Evolutionary conservation across 1,284 basidiomycete species (phyloP).

Genomic region (Mycena sp.): DNA sequence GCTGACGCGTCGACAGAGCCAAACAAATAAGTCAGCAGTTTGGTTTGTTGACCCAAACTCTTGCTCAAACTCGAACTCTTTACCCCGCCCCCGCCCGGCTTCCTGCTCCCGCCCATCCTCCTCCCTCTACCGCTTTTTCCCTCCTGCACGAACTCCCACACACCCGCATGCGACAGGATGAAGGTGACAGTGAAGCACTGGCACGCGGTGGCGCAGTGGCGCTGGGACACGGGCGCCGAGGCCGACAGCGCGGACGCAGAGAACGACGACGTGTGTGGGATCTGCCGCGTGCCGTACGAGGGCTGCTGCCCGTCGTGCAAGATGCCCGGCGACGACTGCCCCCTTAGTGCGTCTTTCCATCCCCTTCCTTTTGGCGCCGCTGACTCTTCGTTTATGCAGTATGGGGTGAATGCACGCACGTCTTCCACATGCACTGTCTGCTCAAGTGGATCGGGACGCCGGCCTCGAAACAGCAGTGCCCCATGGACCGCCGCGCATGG

Average conservation of each 20-base stretch:
- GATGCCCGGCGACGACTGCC: constrained; percentile 96
- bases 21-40: too few species aligned
- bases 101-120: too few species aligned
- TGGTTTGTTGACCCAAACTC: not conserved
- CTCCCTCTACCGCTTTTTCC: too few species aligned
- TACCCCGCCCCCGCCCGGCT: too few species aligned
- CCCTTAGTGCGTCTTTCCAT: constrained; percentile 74
- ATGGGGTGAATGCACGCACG: constrained; percentile 95
- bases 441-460: constrained; percentile 93
- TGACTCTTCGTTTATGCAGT: constrained; percentile 58
- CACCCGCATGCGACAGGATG: constrained; percentile 69
- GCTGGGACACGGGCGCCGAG: constrained; percentile 56
- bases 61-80: not conserved
- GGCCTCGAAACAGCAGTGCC: constrained; percentile 90
- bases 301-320: constrained; percentile 94
- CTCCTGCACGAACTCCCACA: too few species aligned
- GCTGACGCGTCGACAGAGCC: too few species aligned
- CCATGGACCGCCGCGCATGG: constrained; percentile 93
- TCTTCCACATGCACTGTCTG: constrained; percentile 96
- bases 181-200: constrained; percentile 84
- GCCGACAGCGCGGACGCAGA: constrained; percentile 62
- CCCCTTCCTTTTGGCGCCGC: not conserved
- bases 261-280: constrained; percentile 90
- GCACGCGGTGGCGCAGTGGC: constrained; percentile 89
- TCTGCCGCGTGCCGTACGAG: constrained; percentile 91